Base-by-base conservation (phyloP, 106 monocot species). In the Amphibolis antarctica region DNA sequence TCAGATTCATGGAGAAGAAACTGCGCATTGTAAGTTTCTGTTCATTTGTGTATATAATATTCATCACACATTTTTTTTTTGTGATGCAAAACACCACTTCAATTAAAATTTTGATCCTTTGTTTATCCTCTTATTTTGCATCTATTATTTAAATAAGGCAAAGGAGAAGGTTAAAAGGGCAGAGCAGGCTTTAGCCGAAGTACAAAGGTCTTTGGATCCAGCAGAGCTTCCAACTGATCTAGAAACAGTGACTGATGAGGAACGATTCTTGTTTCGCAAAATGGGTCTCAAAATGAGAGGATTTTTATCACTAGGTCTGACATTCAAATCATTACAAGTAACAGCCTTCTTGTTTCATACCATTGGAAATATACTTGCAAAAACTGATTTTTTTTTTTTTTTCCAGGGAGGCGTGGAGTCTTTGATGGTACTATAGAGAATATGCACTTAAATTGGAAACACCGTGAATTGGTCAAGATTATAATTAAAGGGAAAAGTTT, bases 161-260 rank as follows among this genome's bases (percentile, higher is more conserved):
- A 75, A 79, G 53, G 51, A 51, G 58, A 94, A 94, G 62, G 79
- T 89, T 10, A 74, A 55, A 65, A 89, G 83, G 73, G 93, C 93
- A 46, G 93, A 94, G 70, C 81, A 69, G 70, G 93, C 93, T 53
- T 78, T 94, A 66, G 79, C 81, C 1, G 86, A 89, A 69, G 83
- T 94, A 47, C 93, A 94, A 62, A 79, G 83, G 62, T 78, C 56
- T 69, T 77, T 94, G 21, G 63, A 70, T 15, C 93, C 93, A 25
- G 76, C 89, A 59, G 77, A 86, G 18, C 83, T 94, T 52, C 93
- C 93, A 58, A 81, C 73, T 59, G 93, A 94, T 82, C 66, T 94
- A 44, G 93, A 94, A 81, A 94, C 86, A 43, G 71, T 94, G 69
- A 94, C 89, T 11, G 89, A 94, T 64, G 93, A 94, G 65, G 93